Base-by-base conservation (phyloP, 768 basidiomycete genomes). In the Clathrus columnatus region DNA sequence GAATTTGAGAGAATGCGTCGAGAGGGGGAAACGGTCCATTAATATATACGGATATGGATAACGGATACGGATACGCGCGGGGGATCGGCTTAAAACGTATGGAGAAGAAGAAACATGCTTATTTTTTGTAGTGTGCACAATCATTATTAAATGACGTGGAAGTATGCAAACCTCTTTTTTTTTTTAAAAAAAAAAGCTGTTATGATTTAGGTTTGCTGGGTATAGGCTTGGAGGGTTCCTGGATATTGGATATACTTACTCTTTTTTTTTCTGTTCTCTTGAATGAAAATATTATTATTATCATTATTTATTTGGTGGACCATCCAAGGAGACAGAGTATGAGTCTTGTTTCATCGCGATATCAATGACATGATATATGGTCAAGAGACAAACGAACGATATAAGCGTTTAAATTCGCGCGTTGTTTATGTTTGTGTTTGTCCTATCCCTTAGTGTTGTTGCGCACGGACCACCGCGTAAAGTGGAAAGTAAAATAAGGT, bases 401-500 rank as follows among this genome's bases (percentile, higher is more conserved):
- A 2, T 47, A 47, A 14, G 16, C 46, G 46, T 20, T 18, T 20
- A 8, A 7, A 14, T 4, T 20, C 20, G 21, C 11, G 21, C 16
- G 14, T 47, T 23, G 46, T 11, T 23, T 23, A n/a, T n/a, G 21
- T 14, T 47, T 10, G 18, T 10, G 16, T 47, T 47, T 47, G 46
- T 28, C 11, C 46, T 47, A 11, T 42, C 20, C 41, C 20, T 42
- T 11, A 42, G 11, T 20, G 41, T 42, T 20, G 14, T 47, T 10
- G 17, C 26, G 21, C 46, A 28, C 23, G 27, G 46, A 23, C 21
- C 21, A 28, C 4, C 23, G 46, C 23, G 46, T 47, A 23, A 20
- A 16, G 6, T n/a, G 46, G 16, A 55, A 55, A 55, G 23, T 21
- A 42, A 55, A 55, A 55, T 55, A 47, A 55, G 46, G 54, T 55